These are phyloP conservation scores for Erythrophleum ivorense DNA, from an alignment of 331 rosid genomes.

Conservation along the genomic window DNA sequence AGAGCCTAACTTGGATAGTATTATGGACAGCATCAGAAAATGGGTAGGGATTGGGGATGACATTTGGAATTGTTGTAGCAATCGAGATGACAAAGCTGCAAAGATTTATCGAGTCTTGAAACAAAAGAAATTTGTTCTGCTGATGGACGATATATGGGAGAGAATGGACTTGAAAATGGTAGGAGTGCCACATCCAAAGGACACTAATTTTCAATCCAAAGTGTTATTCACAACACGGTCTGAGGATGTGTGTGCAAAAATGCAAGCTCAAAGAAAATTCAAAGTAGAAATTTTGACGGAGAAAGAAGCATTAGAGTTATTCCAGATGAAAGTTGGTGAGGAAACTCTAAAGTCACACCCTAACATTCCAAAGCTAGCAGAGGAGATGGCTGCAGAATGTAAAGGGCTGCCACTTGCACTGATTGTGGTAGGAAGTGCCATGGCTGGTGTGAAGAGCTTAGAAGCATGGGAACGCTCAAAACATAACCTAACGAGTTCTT, in stretches of 20 bases:
- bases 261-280: slow-evolving; percentile 1
- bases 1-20: too few species aligned
- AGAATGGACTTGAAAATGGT: neutral
- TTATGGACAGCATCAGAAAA: neutral
- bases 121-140: neutral
- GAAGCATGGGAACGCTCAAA: neutral
- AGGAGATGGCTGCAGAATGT: slow-evolving; percentile 23
- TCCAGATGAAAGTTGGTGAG: slow-evolving; percentile 21
- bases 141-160: slow-evolving; percentile 35
- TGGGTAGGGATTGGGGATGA: neutral
- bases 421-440: slow-evolving; percentile 7
- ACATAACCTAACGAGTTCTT: neutral
- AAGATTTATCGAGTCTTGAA: neutral
- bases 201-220: neutral
- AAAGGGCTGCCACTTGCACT: slow-evolving; percentile 35
- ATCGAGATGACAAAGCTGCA: neutral
- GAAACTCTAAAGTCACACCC: neutral
- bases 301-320: slow-evolving; percentile 22
- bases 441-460: neutral
- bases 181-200: slow-evolving; percentile 24
- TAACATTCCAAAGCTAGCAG: slow-evolving; percentile 25
- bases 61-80: neutral
- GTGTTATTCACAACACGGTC: slow-evolving; percentile 33
- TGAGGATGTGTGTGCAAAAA: slow-evolving; percentile 22
- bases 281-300: neutral